phyloP scores from a whole-genome alignment of 768 basidiomycete species.

The Thelephora aurantiotincta region DNA sequence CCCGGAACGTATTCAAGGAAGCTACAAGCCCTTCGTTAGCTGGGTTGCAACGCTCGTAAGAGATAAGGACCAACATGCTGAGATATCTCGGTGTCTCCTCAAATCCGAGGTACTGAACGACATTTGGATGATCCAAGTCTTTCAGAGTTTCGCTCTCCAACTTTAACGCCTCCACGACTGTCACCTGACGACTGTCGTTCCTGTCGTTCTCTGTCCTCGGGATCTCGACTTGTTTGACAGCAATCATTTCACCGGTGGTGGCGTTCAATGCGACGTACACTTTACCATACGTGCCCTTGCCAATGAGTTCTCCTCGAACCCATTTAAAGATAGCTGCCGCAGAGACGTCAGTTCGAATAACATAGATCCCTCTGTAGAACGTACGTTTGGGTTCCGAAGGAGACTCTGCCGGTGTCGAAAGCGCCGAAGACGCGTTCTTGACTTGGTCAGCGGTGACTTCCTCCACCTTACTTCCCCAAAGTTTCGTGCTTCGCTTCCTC shows the following conservation, averaged over 20 bases:
- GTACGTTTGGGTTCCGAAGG: conserved; percentile 33
- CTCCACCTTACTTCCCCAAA: conserved; percentile 89
- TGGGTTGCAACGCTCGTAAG: background rate
- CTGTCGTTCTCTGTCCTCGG: conserved; percentile 87
- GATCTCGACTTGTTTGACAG: conserved; percentile 97
- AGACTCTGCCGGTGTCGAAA: conserved; percentile 14
- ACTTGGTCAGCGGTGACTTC: conserved; percentile 77
- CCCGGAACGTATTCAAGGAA: conserved; percentile 99
- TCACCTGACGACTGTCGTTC: conserved; percentile 70
- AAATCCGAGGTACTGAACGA: conserved; percentile 93
- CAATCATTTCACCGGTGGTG: conserved; percentile 96
- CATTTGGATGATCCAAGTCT: conserved; percentile 92
- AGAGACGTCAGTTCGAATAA: conserved; percentile 2
- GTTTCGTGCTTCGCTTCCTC: conserved; percentile 80
- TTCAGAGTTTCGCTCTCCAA: conserved; percentile 93
- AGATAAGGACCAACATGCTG: conserved; percentile 62
- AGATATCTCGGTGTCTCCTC: conserved; percentile 80
- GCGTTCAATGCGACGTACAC: conserved; percentile 95
- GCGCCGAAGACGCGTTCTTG: conserved; percentile 25
- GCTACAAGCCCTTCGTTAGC: conserved; percentile 27
- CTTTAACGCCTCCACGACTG: conserved; percentile 84
- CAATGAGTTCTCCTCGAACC: conserved; percentile 96
- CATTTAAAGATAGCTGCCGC: conserved; percentile 81
- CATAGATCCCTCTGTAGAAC: conserved; percentile 17
- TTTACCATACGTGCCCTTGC: conserved; percentile 91